Evolutionary conservation across 1,139 yeast species (phyloP).

Genomic region (Taiozyma sp.): DNA sequence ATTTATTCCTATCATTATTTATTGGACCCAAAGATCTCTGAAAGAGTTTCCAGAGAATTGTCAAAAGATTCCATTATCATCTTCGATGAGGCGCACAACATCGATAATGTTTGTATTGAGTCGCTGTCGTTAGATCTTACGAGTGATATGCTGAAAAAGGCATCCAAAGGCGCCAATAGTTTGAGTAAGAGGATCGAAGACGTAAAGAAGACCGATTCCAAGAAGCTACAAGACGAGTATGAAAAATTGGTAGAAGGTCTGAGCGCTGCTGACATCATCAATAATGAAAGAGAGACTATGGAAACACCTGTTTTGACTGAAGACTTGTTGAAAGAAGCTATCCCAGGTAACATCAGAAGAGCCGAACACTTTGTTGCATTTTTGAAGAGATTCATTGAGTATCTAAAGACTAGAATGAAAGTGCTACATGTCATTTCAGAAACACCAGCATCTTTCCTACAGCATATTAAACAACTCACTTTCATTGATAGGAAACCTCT

Average conservation of each 20-base stretch:
- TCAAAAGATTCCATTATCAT: constrained; percentile 91
- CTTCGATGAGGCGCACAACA: constrained; percentile 97
- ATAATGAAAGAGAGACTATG: constrained; percentile 78
- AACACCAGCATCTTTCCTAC: constrained; percentile 88
- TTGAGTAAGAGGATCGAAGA: constrained; percentile 72
- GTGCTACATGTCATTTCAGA: constrained; percentile 95
- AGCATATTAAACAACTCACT: constrained; percentile 88
- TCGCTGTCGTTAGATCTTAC: constrained; percentile 84
- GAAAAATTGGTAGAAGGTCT: constrained; percentile 87
- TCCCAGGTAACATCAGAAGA: constrained; percentile 93
- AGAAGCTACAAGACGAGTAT: constrained; percentile 82
- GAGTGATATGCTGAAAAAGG: constrained; percentile 77
- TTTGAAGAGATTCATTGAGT: constrained; percentile 86
- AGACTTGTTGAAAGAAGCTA: constrained; percentile 84
- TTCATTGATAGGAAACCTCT: constrained; percentile 90
- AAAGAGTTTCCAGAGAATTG: constrained; percentile 85
- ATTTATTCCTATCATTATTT: constrained; percentile 95
- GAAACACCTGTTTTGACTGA: constrained; percentile 83
- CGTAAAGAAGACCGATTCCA: constrained; percentile 77
- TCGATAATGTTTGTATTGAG: constrained; percentile 97
- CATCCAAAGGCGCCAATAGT: constrained; percentile 74
- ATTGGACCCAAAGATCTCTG: constrained; percentile 95
- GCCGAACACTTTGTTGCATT: constrained; percentile 97
- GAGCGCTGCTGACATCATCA: constrained; percentile 65
- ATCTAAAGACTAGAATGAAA: constrained; percentile 94